phyloP scores from a whole-genome alignment of 1,284 basidiomycete species.

The Tremellales sp. region DNA sequence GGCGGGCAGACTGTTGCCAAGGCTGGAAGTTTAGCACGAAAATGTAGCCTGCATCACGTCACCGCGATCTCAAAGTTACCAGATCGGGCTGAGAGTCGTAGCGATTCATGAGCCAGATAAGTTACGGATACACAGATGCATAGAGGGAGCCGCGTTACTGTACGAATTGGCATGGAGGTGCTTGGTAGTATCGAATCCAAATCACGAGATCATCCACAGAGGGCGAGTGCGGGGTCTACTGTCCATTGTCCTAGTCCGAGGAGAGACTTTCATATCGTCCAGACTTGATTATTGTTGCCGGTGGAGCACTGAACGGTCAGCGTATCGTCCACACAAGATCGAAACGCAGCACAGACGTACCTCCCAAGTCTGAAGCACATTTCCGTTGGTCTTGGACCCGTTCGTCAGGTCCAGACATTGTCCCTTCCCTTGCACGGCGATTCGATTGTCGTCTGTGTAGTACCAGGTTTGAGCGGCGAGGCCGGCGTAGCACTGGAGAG shows the following conservation, averaged over 20 bases:
- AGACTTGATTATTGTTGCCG: not conserved
- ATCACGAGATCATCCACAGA: too few species aligned
- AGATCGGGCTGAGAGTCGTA: too few species aligned
- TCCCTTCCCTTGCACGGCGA: conserved; percentile 10
- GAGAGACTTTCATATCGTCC: not conserved
- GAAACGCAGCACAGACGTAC: not conserved
- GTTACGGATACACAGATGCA: too few species aligned
- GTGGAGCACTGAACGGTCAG: not conserved
- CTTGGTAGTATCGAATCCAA: too few species aligned
- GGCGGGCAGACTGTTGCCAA: too few species aligned
- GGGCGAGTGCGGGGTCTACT: too few species aligned
- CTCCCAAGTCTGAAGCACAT: conserved; percentile 1
- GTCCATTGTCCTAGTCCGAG: not conserved
- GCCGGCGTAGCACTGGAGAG: not conserved
- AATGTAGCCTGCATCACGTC: too few species aligned
- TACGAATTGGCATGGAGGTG: too few species aligned
- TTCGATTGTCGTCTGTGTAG: conserved; percentile 12
- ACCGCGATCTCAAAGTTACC: too few species aligned
- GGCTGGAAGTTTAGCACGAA: too few species aligned
- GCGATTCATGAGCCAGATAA: too few species aligned
- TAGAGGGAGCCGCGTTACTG: too few species aligned
- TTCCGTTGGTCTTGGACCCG: not conserved
- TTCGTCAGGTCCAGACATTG: not conserved
- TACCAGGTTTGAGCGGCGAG: conserved; percentile 5
- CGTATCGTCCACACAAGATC: not conserved